A percentile compares a stretch with the other conserved stretches of the same genome.
These are phyloP conservation scores for Chlorella sorokiniana DNA, from an alignment of 139 green algal species.

Conservation along the genomic window DNA sequence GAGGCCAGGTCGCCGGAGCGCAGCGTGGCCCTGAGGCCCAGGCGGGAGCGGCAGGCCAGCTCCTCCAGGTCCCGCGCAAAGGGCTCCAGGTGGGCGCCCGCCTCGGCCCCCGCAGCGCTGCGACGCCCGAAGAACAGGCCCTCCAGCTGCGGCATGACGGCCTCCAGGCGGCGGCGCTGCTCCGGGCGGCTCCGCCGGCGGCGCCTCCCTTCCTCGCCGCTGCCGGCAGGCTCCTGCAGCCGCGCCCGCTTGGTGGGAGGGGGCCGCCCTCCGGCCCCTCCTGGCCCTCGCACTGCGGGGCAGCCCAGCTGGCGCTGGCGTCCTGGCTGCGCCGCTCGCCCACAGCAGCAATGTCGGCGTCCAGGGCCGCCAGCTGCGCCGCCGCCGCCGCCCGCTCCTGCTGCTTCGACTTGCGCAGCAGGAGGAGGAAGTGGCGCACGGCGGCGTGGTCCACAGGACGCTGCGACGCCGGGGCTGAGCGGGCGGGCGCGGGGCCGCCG, in stretches of 20 bases:
- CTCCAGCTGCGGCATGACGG: slow-evolving; percentile 40
- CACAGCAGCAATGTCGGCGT: slow-evolving; percentile 34
- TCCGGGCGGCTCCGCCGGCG: too few species aligned
- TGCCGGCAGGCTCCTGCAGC: not conserved
- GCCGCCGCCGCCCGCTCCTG: slow-evolving; percentile 23
- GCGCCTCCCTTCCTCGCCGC: too few species aligned
- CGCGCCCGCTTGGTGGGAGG: not conserved
- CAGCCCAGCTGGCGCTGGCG: not conserved
- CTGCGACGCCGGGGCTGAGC: not conserved
- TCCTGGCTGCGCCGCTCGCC: slow-evolving; percentile 10
- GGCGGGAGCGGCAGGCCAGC: slow-evolving; percentile 46
- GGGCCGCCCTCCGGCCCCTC: not conserved
- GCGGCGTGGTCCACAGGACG: slow-evolving; percentile 28
- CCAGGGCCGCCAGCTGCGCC: slow-evolving; percentile 40
- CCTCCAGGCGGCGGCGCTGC: slow-evolving; percentile 15
- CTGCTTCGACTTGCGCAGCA: slow-evolving; percentile 43
- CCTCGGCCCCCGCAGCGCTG: not conserved
- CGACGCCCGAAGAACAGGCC: slow-evolving; percentile 37
- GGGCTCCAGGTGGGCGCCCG: slow-evolving; percentile 28
- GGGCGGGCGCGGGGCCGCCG: not conserved
- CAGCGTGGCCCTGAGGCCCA: slow-evolving; percentile 58
- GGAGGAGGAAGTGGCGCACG: slow-evolving; percentile 53
- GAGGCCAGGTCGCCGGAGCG: slow-evolving; percentile 78
- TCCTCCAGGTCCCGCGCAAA: slow-evolving; percentile 61
- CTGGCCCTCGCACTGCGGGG: not conserved